These are phyloP conservation scores for Persicaria tinctoria DNA, from an alignment of 148 eudicot species.

Conservation along the genomic window DNA sequence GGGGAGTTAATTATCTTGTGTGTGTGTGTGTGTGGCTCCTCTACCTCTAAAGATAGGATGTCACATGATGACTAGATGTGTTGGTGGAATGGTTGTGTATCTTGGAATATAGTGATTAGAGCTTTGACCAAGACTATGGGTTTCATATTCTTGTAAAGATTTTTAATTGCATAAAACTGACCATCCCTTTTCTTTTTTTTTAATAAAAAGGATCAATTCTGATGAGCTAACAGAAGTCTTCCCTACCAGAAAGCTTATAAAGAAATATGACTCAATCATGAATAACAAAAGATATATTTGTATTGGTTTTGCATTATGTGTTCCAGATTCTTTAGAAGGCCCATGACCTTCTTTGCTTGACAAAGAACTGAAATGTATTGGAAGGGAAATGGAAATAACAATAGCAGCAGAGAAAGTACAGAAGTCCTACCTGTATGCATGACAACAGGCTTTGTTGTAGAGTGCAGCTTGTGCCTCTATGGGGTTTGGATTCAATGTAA, in stretches of 20 bases:
- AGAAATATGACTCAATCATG: neutral
- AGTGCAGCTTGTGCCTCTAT: constrained; percentile 97
- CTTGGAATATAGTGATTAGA: too few relatives aligned
- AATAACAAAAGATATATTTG: neutral
- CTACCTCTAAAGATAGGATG: too few relatives aligned
- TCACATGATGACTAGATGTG: too few relatives aligned
- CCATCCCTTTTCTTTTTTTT: too few relatives aligned
- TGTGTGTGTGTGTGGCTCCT: too few relatives aligned
- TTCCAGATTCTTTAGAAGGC: neutral
- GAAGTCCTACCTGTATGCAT: constrained; percentile 73
- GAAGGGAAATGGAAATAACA: constrained; percentile 1
- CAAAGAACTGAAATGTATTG: neutral
- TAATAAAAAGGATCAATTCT: neutral
- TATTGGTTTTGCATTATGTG: neutral
- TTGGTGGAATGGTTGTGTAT: too few relatives aligned
- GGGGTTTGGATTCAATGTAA: constrained; percentile 69
- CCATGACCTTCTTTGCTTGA: neutral
- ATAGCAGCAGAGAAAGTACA: neutral
- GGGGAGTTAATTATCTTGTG: too few relatives aligned
- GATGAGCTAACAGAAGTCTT: neutral
- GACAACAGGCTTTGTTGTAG: constrained; percentile 99
- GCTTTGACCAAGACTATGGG: too few relatives aligned
- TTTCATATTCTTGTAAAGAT: too few relatives aligned
- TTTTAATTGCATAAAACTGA: too few relatives aligned
- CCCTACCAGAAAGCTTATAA: neutral